Evolutionary conservation across 2,329 filamentous ascomycete genomes (phyloP).

Genomic region (Ambrosiella cleistominuta): DNA sequence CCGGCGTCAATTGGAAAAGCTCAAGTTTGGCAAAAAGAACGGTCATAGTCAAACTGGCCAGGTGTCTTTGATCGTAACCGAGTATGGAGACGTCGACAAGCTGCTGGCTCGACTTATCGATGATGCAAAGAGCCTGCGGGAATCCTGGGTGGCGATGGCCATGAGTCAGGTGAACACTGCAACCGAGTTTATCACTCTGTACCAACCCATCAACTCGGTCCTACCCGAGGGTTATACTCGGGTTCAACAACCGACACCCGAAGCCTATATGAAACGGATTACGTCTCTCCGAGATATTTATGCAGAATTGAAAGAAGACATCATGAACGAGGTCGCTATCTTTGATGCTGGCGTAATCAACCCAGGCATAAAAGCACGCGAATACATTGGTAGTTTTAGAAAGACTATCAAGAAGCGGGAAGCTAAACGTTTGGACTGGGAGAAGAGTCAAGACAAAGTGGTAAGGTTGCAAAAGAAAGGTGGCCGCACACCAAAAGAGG

Average conservation of each 20-base stretch:
- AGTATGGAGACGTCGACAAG: conserved; percentile 65
- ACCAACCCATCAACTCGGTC: conserved; percentile 57
- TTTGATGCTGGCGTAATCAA: conserved; percentile 54
- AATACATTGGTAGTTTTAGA: conserved; percentile 51
- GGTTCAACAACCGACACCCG: conserved; percentile 33
- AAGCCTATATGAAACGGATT: conserved; percentile 44
- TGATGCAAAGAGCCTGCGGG: conserved; percentile 57
- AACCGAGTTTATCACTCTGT: conserved; percentile 53
- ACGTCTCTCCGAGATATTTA: conserved; percentile 49
- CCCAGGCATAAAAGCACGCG: conserved; percentile 52
- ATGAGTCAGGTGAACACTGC: conserved; percentile 49
- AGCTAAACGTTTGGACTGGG: conserved; percentile 65
- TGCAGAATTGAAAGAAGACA: conserved; percentile 50
- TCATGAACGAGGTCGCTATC: conserved; percentile 50
- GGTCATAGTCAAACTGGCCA: conserved; percentile 59
- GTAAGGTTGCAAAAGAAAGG: conserved; percentile 54
- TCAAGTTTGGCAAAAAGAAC: conserved; percentile 34
- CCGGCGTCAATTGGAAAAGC: conserved; percentile 56
- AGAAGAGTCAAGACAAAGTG: conserved; percentile 55
- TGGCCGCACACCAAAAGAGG: conserved; percentile 55
- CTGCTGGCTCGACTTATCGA: conserved; percentile 62
- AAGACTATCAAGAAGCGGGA: conserved; percentile 76
- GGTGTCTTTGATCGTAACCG: conserved; percentile 54
- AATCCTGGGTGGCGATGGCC: conserved; percentile 59
- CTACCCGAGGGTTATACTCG: conserved; percentile 27